These are phyloP conservation scores for Globisporangium perplexum DNA, from an alignment of 352 stramenopile genomes.

Conservation along the genomic window DNA sequence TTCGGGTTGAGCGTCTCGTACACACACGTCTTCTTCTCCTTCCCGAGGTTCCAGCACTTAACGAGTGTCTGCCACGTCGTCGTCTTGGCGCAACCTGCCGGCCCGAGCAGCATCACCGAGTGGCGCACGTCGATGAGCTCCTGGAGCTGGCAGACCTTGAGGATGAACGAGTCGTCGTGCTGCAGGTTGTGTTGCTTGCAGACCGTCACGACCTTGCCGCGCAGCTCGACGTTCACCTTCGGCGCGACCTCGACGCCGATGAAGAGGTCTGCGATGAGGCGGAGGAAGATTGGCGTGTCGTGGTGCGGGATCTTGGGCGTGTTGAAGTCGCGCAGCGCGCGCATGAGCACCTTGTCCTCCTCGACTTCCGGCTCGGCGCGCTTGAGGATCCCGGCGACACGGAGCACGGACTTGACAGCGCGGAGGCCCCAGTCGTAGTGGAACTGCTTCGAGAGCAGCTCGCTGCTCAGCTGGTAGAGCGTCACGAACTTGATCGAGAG, in stretches of 20 bases:
- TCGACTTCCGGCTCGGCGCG: conserved; percentile 74
- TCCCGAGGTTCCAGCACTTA: conserved; percentile 85
- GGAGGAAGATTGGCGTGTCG: conserved; percentile 86
- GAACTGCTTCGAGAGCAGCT: conserved; percentile 88
- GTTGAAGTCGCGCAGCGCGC: conserved; percentile 82
- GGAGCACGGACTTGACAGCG: conserved; percentile 85
- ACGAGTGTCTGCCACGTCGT: conserved; percentile 82
- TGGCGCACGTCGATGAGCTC: conserved; percentile 87
- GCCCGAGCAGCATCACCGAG: conserved; percentile 83
- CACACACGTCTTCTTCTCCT: conserved; percentile 87
- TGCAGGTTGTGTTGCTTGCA: conserved; percentile 87
- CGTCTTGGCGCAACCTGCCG: conserved; percentile 78
- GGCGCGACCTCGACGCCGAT: conserved; percentile 93
- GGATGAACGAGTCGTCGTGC: conserved; percentile 81
- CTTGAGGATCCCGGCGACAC: conserved; percentile 84
- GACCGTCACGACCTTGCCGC: conserved; percentile 89
- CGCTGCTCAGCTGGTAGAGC: conserved; percentile 80
- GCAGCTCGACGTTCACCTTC: conserved; percentile 92
- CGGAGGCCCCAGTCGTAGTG: conserved; percentile 91
- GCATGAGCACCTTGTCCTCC: conserved; percentile 87
- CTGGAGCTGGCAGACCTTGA: conserved; percentile 85
- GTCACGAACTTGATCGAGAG: conserved; percentile 93
- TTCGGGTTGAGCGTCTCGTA: conserved; percentile 89
- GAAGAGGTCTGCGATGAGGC: conserved; percentile 84
- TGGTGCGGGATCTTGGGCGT: conserved; percentile 85